Conservation (phyloP, 495 filamentous ascomycete genomes). For the Penicillium soppii region DNA sequence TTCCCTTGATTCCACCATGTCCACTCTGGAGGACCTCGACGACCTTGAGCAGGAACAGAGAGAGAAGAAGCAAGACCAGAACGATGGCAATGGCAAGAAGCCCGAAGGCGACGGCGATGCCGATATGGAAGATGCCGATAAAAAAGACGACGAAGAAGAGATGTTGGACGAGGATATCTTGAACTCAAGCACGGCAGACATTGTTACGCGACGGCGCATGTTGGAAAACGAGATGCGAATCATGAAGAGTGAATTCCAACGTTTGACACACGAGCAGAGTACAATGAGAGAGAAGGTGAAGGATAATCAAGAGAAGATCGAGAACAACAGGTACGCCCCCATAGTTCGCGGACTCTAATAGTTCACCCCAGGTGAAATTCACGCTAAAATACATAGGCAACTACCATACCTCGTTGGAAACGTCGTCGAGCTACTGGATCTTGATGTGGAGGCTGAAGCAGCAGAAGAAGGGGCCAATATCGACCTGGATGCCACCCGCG, state of each 20-base stretch:
- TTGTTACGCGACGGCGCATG: slow-evolving; percentile 78
- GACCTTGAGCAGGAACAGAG: slow-evolving; percentile 74
- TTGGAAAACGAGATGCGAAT: slow-evolving; percentile 96
- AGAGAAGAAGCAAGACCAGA: slow-evolving; percentile 68
- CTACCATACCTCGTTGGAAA: slow-evolving; percentile 98
- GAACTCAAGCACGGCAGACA: slow-evolving; percentile 86
- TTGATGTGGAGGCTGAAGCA: slow-evolving; percentile 93
- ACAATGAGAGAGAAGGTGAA: slow-evolving; percentile 98
- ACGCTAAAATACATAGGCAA: slow-evolving; percentile 59
- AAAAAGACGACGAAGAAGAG: slow-evolving; percentile 70
- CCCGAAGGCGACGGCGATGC: slow-evolving; percentile 64
- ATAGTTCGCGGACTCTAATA: slow-evolving; percentile 15
- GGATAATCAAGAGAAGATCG: slow-evolving; percentile 97
- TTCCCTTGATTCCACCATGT: slow-evolving; percentile 55
- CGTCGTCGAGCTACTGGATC: slow-evolving; percentile 93
- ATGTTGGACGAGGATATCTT: slow-evolving; percentile 89
- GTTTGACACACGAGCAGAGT: slow-evolving; percentile 90
- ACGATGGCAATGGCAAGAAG: slow-evolving; percentile 56
- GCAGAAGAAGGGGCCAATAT: slow-evolving; percentile 98
- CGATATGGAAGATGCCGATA: slow-evolving; percentile 86
- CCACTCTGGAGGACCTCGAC: slow-evolving; percentile 83
- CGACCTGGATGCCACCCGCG: slow-evolving; percentile 93
- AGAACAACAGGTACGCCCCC: slow-evolving; percentile 81
- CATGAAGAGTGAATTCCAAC: slow-evolving; percentile 96
- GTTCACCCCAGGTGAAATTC: slow-evolving; percentile 10